Evolutionary conservation across 2,329 filamentous ascomycete genomes (phyloP).

Genomic region (Alternaria infectoria): DNA sequence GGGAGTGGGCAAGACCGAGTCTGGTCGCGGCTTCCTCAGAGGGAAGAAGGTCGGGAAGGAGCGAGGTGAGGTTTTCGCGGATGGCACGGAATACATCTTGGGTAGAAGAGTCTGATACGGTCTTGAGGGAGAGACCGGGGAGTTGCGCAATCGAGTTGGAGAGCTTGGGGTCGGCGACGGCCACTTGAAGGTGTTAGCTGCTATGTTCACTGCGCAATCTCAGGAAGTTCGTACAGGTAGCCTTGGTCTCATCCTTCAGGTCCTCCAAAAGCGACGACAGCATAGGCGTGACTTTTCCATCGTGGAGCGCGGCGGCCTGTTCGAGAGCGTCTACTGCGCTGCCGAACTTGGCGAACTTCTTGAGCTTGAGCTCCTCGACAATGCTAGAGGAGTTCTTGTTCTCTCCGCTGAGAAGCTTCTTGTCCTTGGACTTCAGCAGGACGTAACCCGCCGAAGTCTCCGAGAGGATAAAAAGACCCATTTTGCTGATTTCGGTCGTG

Average conservation of each 20-base stretch:
- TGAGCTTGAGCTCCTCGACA: slow-evolving; percentile 90
- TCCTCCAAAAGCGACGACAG: slow-evolving; percentile 81
- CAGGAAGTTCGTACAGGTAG: slow-evolving; percentile 60
- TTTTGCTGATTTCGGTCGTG: slow-evolving; percentile 23
- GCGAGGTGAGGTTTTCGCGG: slow-evolving; percentile 84
- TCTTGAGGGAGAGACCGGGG: slow-evolving; percentile 82
- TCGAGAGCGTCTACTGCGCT: slow-evolving; percentile 88
- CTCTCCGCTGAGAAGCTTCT: slow-evolving; percentile 86
- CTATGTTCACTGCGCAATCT: background rate
- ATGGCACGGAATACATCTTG: slow-evolving; percentile 94
- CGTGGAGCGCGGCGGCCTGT: slow-evolving; percentile 77
- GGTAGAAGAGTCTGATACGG: slow-evolving; percentile 81
- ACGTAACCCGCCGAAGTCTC: slow-evolving; percentile 79
- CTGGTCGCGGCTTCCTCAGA: slow-evolving; percentile 93
- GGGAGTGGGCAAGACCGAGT: slow-evolving; percentile 93
- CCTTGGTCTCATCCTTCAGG: slow-evolving; percentile 97
- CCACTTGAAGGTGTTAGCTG: slow-evolving; percentile 56
- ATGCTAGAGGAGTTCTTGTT: slow-evolving; percentile 82
- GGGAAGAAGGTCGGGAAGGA: slow-evolving; percentile 86
- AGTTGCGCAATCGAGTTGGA: slow-evolving; percentile 90
- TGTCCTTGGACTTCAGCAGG: slow-evolving; percentile 97
- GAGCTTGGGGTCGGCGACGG: slow-evolving; percentile 91
- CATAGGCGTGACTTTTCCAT: slow-evolving; percentile 93
- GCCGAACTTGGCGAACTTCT: slow-evolving; percentile 96
- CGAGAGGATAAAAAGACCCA: slow-evolving; percentile 52